Conservation (phyloP, 2,329 filamentous ascomycete species). For the Microcyclosporella mali region DNA sequence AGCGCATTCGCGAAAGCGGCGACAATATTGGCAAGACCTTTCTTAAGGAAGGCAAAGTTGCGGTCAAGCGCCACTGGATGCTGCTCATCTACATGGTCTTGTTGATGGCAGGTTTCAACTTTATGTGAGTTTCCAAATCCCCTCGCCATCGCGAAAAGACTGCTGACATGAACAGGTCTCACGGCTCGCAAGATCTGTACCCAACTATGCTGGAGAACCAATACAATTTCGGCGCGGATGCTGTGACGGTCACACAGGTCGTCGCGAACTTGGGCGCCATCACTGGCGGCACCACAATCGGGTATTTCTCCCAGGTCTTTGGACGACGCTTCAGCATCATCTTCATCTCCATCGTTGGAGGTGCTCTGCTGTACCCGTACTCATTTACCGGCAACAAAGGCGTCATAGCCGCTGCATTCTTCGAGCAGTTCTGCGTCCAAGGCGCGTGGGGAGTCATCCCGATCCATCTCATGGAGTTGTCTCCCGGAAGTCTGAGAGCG, state of each 20-base stretch:
- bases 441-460: conserved; percentile 37
- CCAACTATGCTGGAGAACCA: conserved; percentile 56
- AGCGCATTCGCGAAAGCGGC: conserved; percentile 55
- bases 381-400: conserved; percentile 58
- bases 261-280: conserved; percentile 48
- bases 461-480: conserved; percentile 72
- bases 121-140: conserved; percentile 49
- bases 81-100: conserved; percentile 75
- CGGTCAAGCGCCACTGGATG: conserved; percentile 72
- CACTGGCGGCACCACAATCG: conserved; percentile 41
- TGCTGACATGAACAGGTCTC: conserved; percentile 39
- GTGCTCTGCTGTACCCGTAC: conserved; percentile 77
- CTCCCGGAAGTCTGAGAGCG: conserved; percentile 64
- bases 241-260: conserved; percentile 45
- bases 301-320: conserved; percentile 42
- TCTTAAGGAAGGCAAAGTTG: conserved; percentile 68
- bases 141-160: too few relatives aligned
- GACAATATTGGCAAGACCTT: conserved; percentile 62
- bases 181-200: conserved; percentile 64
- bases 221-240: conserved; percentile 47
- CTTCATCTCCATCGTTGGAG: conserved; percentile 54
- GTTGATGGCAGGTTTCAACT: conserved; percentile 87
- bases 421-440: conserved; percentile 51
- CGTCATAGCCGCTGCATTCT: conserved; percentile 76
- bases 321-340: conserved; percentile 45